phyloP scores from a whole-genome alignment of 495 filamentous ascomycete species.

The Aspergillus olivimuriae region DNA sequence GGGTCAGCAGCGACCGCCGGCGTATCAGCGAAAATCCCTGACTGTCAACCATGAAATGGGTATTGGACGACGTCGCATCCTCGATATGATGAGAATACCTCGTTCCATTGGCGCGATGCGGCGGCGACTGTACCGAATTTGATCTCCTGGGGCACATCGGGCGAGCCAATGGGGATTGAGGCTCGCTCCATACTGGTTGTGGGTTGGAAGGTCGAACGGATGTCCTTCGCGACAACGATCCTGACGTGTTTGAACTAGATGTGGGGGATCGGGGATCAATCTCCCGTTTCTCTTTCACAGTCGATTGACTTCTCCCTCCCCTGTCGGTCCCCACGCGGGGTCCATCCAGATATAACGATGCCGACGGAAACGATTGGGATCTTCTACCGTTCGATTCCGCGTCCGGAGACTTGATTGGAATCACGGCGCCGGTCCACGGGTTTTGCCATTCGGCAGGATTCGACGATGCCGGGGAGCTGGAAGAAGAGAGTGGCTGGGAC shows the following conservation, averaged over 20 bases:
- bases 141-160: conserved; percentile 21
- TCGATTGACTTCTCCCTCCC: not conserved
- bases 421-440: conserved; percentile 11
- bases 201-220: conserved; percentile 20
- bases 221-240: conserved; percentile 12
- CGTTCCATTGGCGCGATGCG: conserved; percentile 20
- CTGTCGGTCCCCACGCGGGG: conserved; percentile 1
- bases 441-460: conserved; percentile 11
- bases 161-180: conserved; percentile 10
- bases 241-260: conserved; percentile 2
- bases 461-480: conserved; percentile 6
- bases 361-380: conserved; percentile 15
- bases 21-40: conserved; percentile 39
- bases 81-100: conserved; percentile 20
- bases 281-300: conserved; percentile 3
- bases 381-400: conserved; percentile 1
- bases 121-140: conserved; percentile 25
- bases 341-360: conserved; percentile 5
- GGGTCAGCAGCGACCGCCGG: conserved; percentile 41
- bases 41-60: conserved; percentile 31
- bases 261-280: not conserved
- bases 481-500: conserved; percentile 6
- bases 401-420: conserved; percentile 5
- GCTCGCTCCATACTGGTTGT: conserved; percentile 10
- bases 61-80: conserved; percentile 31